Conservation (phyloP, 2,329 filamentous ascomycete species). For the Didymella lethalis region DNA sequence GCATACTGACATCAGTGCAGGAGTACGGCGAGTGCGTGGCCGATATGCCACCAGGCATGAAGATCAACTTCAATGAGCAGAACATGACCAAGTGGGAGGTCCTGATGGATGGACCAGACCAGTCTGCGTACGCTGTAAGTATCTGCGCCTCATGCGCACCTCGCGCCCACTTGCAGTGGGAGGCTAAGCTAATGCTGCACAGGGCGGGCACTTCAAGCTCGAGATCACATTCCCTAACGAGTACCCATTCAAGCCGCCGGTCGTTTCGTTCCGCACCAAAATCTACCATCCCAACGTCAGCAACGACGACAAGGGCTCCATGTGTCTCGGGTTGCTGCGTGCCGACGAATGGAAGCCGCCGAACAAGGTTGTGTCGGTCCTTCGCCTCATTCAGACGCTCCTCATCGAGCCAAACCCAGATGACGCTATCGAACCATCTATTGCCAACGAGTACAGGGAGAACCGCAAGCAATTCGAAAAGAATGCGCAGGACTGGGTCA, state of each 20-base stretch:
- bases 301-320: slow-evolving; percentile 82
- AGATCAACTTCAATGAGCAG: slow-evolving; percentile 63
- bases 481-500: slow-evolving; percentile 76
- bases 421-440: slow-evolving; percentile 85
- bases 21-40: slow-evolving; percentile 49
- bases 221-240: slow-evolving; percentile 75
- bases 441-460: slow-evolving; percentile 82
- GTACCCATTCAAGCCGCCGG: slow-evolving; percentile 90
- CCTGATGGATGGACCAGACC: slow-evolving; percentile 69
- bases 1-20: slow-evolving; percentile 30
- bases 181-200: slow-evolving; percentile 20
- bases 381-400: slow-evolving; percentile 77
- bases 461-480: slow-evolving; percentile 75
- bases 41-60: slow-evolving; percentile 49
- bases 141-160: background rate
- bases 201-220: slow-evolving; percentile 78
- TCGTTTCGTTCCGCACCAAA: slow-evolving; percentile 81
- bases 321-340: slow-evolving; percentile 86
- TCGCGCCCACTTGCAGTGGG: slow-evolving; percentile 5
- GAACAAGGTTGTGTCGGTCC: slow-evolving; percentile 75
- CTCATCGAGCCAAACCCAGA: slow-evolving; percentile 84
- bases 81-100: slow-evolving; percentile 75
- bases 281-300: slow-evolving; percentile 96
- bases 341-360: slow-evolving; percentile 91
- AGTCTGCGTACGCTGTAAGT: slow-evolving; percentile 70